A percentile compares a stretch with the other conserved stretches of the same genome.
phyloP scores from a whole-genome alignment of 345 rosid genomes.

The Pugionium dolabratum region DNA sequence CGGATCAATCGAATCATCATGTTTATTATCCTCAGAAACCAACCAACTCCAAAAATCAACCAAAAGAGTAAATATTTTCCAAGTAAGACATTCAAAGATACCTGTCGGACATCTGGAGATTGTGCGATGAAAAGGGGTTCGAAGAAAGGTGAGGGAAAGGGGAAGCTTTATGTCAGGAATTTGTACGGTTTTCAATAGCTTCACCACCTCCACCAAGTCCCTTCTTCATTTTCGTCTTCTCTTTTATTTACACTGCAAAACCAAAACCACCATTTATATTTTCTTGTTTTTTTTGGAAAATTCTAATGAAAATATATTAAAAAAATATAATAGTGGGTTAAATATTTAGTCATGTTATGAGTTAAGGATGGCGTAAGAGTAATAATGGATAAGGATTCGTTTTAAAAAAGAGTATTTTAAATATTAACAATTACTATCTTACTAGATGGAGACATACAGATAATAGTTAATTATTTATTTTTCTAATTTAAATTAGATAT shows the following conservation, averaged over 20 bases:
- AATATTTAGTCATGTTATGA: too few species aligned
- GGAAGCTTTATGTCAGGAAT: constrained; percentile 16
- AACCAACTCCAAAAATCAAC: not conserved
- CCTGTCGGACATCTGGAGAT: constrained; percentile 42
- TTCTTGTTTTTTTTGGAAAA: not conserved
- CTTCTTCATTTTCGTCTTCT: not conserved
- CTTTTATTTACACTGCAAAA: constrained; percentile 8
- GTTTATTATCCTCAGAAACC: not conserved
- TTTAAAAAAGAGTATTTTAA: too few species aligned
- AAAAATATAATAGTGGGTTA: too few species aligned
- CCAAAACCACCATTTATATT: not conserved
- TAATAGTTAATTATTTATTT: too few species aligned
- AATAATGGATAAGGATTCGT: too few species aligned
- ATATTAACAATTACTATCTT: too few species aligned
- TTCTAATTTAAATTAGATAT: too few species aligned
- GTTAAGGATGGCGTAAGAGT: too few species aligned
- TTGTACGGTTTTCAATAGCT: constrained; percentile 33
- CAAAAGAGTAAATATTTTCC: constrained; percentile 1
- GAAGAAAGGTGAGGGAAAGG: not conserved
- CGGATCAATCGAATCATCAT: not conserved
- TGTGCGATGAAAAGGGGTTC: constrained; percentile 14
- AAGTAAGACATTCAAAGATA: not conserved
- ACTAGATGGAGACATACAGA: too few species aligned
- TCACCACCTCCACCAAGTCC: constrained; percentile 26
- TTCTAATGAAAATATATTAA: not conserved